Percentiles rank a stretch among this genome's conserved stretches.
These are phyloP conservation scores for Aciculosporium take DNA, from an alignment of 2,329 filamentous ascomycete genomes.

Conservation along the genomic window DNA sequence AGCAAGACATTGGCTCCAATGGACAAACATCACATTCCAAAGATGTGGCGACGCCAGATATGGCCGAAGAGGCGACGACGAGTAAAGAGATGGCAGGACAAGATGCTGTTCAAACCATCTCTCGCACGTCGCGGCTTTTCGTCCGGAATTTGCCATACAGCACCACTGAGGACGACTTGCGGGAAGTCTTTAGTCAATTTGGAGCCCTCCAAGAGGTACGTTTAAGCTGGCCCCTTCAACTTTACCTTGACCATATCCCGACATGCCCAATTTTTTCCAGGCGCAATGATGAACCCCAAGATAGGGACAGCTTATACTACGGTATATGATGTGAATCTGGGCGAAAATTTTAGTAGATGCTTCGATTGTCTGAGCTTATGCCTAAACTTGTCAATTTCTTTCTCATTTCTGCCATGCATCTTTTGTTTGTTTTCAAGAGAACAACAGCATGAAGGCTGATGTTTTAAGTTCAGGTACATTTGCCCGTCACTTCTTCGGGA, in stretches of 20 bases:
- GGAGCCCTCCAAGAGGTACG: slow-evolving; percentile 81
- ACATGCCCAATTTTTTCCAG: background rate
- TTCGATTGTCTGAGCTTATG: slow-evolving; percentile 61
- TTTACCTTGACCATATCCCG: no score
- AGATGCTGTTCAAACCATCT: slow-evolving; percentile 43
- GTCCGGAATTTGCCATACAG: slow-evolving; percentile 78
- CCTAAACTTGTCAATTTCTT: slow-evolving; percentile 9
- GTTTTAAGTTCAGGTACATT: slow-evolving; percentile 53
- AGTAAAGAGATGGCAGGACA: slow-evolving; percentile 14
- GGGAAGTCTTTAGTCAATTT: slow-evolving; percentile 54
- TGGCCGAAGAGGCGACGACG: slow-evolving; percentile 17
- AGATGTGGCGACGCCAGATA: slow-evolving; percentile 12
- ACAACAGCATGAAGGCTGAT: slow-evolving; percentile 14
- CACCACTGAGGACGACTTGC: slow-evolving; percentile 62
- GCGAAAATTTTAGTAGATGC: slow-evolving; percentile 99
- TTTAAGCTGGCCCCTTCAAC: slow-evolving; percentile 12
- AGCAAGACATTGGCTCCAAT: slow-evolving; percentile 11
- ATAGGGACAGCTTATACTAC: slow-evolving; percentile 99
- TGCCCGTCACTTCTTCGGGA: slow-evolving; percentile 60
- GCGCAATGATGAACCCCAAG: slow-evolving; percentile 84
- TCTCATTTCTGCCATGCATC: background rate
- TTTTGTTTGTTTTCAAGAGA: background rate
- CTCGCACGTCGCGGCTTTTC: slow-evolving; percentile 65
- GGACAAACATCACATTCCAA: slow-evolving; percentile 14
- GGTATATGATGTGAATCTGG: slow-evolving; percentile 83